A percentile compares a stretch with the other conserved stretches of the same genome.
Evolutionary conservation across 106 monocot genomes (phyloP).

Genomic region (Acorus calamus): DNA sequence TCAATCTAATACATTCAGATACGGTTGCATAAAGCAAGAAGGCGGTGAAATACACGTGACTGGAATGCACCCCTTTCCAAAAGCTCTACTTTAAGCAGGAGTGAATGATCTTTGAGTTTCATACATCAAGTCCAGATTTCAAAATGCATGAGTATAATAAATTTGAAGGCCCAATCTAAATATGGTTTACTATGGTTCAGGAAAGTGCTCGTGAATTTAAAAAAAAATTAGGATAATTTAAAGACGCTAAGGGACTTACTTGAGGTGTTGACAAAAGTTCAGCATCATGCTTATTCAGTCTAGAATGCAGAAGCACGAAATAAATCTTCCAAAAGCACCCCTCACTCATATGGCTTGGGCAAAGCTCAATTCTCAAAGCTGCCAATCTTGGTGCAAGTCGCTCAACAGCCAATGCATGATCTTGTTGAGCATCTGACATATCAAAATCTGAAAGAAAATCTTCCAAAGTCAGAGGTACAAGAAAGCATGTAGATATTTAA

Average conservation of each 20-base stretch:
- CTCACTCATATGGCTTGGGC: constrained; percentile 93
- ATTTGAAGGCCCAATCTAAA: no score
- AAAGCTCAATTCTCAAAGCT: constrained; percentile 85
- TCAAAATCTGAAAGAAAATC: constrained; percentile 66
- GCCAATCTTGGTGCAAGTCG: constrained; percentile 70
- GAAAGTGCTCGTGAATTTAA: no score
- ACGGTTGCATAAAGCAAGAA: no score
- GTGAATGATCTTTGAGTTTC: no score
- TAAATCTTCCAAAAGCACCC: constrained; percentile 99
- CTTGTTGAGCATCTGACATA: constrained; percentile 85
- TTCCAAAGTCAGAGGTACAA: neutral
- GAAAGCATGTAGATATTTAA: neutral
- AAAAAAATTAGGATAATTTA: neutral
- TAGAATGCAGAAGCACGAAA: constrained; percentile 93
- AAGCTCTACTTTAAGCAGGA: no score
- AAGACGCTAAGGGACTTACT: constrained; percentile 20
- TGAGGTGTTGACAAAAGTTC: constrained; percentile 86
- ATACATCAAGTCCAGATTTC: no score
- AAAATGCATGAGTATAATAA: no score
- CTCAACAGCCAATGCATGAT: constrained; percentile 85
- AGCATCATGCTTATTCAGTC: constrained; percentile 73
- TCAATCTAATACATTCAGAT: no score
- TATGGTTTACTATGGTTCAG: no score
- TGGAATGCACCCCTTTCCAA: no score
- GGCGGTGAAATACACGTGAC: no score